A percentile compares a stretch with the other conserved stretches of the same genome.
phyloP scores from a whole-genome alignment of 768 basidiomycete genomes.

The Lepiota subincarnata region DNA sequence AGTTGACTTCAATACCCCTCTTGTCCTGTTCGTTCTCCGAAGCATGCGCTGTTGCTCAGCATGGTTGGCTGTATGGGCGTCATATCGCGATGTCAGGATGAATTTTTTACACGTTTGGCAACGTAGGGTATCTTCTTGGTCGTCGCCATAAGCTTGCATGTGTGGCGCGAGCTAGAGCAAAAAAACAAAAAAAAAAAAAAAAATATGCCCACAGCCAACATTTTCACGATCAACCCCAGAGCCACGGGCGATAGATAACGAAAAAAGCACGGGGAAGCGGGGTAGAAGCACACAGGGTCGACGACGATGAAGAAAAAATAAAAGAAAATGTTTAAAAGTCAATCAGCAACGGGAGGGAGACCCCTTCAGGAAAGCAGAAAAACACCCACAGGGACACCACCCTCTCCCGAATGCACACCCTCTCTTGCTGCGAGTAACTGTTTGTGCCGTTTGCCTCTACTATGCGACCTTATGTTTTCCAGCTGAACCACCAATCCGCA shows the following conservation, averaged over 20 bases:
- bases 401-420: not conserved
- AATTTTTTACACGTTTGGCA: constrained; percentile 24
- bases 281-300: not conserved
- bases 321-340: not conserved
- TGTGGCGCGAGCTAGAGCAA: not conserved
- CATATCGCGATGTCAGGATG: constrained; percentile 19
- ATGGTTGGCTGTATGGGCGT: constrained; percentile 28
- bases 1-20: constrained; percentile 38
- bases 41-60: constrained; percentile 23
- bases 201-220: too few relatives aligned
- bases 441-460: constrained; percentile 26
- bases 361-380: not conserved
- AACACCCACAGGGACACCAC: constrained; percentile 3
- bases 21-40: constrained; percentile 44
- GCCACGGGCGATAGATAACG: not conserved
- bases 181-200: too few relatives aligned
- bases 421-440: constrained; percentile 13
- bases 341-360: too few relatives aligned
- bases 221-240: not conserved
- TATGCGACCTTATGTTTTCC: constrained; percentile 19
- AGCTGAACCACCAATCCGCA: constrained; percentile 29
- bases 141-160: not conserved
- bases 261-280: not conserved
- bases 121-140: constrained; percentile 8
- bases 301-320: not conserved